Evolutionary conservation across 2,329 filamentous ascomycete species (phyloP).

Genomic region (Phialophora chinensis): DNA sequence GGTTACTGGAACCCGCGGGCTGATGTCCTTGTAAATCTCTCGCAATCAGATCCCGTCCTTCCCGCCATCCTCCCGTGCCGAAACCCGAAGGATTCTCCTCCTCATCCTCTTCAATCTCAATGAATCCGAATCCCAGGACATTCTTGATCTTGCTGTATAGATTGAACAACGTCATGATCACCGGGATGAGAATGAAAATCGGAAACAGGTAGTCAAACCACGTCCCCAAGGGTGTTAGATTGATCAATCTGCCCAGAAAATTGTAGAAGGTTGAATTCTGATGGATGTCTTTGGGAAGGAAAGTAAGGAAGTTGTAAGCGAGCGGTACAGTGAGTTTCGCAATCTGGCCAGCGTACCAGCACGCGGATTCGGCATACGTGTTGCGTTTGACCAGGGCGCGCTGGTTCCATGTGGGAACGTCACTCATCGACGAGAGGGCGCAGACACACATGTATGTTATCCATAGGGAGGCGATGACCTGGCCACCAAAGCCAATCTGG

Average conservation of each 20-base stretch:
- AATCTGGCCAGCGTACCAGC: slow-evolving; percentile 94
- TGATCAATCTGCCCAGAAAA: slow-evolving; percentile 82
- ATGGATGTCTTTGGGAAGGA: slow-evolving; percentile 76
- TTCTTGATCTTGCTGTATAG: slow-evolving; percentile 82
- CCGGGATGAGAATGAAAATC: slow-evolving; percentile 82
- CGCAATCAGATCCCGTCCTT: slow-evolving; percentile 88
- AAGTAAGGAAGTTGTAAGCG: slow-evolving; percentile 95
- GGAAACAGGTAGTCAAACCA: slow-evolving; percentile 91
- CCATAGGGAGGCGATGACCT: slow-evolving; percentile 84
- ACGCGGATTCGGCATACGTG: slow-evolving; percentile 89
- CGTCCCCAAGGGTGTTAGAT: slow-evolving; percentile 78
- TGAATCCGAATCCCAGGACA: slow-evolving; percentile 76
- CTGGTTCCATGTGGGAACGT: slow-evolving; percentile 97
- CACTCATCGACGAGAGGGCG: slow-evolving; percentile 83
- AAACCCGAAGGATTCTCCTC: slow-evolving; percentile 67
- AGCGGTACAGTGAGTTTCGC: slow-evolving; percentile 91
- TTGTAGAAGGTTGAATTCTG: slow-evolving; percentile 80
- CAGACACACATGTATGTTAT: slow-evolving; percentile 95
- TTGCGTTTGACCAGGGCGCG: slow-evolving; percentile 87
- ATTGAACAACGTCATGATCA: slow-evolving; percentile 84
- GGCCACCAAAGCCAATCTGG: slow-evolving; percentile 83
- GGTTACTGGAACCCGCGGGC: slow-evolving; percentile 45
- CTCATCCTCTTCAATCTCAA: slow-evolving; percentile 76
- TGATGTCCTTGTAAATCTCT: slow-evolving; percentile 72
- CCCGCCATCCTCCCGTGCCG: slow-evolving; percentile 84